A percentile compares a stretch with the other conserved stretches of the same genome.
Evolutionary conservation across 2,329 filamentous ascomycete species (phyloP).

Genomic region (Penicillium sp.): DNA sequence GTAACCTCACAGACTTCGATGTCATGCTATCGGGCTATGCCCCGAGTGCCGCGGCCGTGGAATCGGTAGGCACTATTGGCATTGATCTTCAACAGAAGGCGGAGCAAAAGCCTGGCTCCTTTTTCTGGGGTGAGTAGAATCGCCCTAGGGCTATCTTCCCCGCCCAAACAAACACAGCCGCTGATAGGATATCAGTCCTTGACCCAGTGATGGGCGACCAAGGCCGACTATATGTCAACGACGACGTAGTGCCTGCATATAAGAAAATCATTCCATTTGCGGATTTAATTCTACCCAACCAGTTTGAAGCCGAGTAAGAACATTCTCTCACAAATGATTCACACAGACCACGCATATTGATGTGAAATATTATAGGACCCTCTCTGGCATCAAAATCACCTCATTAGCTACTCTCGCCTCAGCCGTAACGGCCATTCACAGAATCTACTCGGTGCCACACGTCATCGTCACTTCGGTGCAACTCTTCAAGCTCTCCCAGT

Average conservation of each 20-base stretch:
- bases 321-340: background rate
- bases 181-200: slow-evolving; percentile 57
- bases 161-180: background rate
- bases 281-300: slow-evolving; percentile 91
- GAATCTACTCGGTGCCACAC: slow-evolving; percentile 74
- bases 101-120: slow-evolving; percentile 64
- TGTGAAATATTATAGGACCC: slow-evolving; percentile 55
- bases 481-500: slow-evolving; percentile 56
- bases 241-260: slow-evolving; percentile 89
- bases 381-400: slow-evolving; percentile 80
- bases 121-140: slow-evolving; percentile 72
- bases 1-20: slow-evolving; percentile 83
- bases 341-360: background rate
- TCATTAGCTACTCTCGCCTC: slow-evolving; percentile 69
- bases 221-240: slow-evolving; percentile 83
- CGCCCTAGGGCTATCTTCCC: background rate
- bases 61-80: slow-evolving; percentile 80
- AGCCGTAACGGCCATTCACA: slow-evolving; percentile 76
- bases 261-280: slow-evolving; percentile 75
- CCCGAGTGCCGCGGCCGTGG: slow-evolving; percentile 79
- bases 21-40: slow-evolving; percentile 95
- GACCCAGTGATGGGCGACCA: slow-evolving; percentile 99
- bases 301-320: slow-evolving; percentile 90
- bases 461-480: slow-evolving; percentile 89
- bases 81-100: slow-evolving; percentile 71